Percentiles rank a stretch among this genome's conserved stretches.
Evolutionary conservation across 2,329 filamentous ascomycete genomes (phyloP).

Genomic region (Bimuria novae-zelandiae): DNA sequence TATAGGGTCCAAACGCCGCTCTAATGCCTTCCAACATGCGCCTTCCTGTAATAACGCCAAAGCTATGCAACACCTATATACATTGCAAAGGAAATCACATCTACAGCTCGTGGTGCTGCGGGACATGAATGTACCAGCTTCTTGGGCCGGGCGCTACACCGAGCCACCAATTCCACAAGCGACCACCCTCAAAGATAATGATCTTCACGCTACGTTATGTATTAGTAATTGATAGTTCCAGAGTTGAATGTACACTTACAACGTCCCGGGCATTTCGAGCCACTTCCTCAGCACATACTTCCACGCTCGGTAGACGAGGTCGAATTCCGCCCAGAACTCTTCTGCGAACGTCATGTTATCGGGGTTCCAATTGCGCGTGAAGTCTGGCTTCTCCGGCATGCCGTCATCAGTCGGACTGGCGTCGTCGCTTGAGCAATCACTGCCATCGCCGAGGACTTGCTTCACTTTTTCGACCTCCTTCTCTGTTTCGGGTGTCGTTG

Average conservation of each 20-base stretch:
- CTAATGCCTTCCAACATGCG: not conserved
- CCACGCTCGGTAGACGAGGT: conserved; percentile 64
- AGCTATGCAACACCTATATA: conserved; percentile 6
- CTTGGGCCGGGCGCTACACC: conserved; percentile 63
- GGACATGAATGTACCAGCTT: conserved; percentile 57
- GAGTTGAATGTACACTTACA: conserved; percentile 64
- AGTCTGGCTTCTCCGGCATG: conserved; percentile 49
- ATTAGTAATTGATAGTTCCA: not conserved
- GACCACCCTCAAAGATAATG: conserved; percentile 56
- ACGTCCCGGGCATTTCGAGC: conserved; percentile 66
- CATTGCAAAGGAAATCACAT: not conserved
- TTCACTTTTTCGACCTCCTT: conserved; percentile 40
- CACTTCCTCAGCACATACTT: conserved; percentile 73
- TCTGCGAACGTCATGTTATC: conserved; percentile 58
- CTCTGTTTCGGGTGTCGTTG: conserved; percentile 26
- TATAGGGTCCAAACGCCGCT: conserved; percentile 7
- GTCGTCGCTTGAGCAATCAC: conserved; percentile 15
- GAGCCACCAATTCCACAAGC: conserved; percentile 66
- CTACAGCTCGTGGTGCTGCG: conserved; percentile 34
- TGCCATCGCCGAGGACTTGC: conserved; percentile 27
- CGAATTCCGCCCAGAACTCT: conserved; percentile 66
- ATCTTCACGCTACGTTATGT: conserved; percentile 55
- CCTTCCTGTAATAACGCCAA: not conserved
- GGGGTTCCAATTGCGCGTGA: conserved; percentile 46
- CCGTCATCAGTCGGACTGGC: conserved; percentile 42